These are phyloP conservation scores for Dioscorea dumetorum DNA, from an alignment of 106 monocot genomes.

Conservation along the genomic window DNA sequence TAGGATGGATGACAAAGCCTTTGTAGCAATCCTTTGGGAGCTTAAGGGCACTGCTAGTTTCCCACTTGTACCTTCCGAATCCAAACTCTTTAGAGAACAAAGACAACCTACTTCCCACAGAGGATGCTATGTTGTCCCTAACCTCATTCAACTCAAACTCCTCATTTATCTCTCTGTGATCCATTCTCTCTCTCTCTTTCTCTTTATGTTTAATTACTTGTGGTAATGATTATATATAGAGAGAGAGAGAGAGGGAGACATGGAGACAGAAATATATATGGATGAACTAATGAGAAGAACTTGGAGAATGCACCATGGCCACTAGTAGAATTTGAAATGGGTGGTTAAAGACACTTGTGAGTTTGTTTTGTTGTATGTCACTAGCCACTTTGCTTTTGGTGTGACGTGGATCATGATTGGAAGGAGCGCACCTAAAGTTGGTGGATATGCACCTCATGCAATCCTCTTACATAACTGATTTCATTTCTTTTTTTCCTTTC, in stretches of 20 bases:
- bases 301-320: constrained; percentile 2
- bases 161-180: constrained; percentile 18
- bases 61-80: constrained; percentile 13
- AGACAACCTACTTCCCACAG: constrained; percentile 49
- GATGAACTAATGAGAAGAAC: neutral
- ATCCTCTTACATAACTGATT: neutral
- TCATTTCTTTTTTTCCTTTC: too few species aligned
- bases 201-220: neutral
- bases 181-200: neutral
- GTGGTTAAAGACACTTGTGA: neutral
- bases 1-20: constrained; percentile 44
- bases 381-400: neutral
- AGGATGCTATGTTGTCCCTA: constrained; percentile 41
- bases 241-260: neutral
- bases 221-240: too few species aligned
- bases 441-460: neutral
- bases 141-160: constrained; percentile 58
- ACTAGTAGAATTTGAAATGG: neutral
- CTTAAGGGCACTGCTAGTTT: constrained; percentile 20
- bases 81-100: constrained; percentile 41
- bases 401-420: neutral
- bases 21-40: constrained; percentile 24
- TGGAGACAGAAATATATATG: neutral
- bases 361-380: constrained; percentile 3
- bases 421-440: neutral